Conservation (phyloP, 2,329 filamentous ascomycete species). For the Akanthomyces uredinophilus region DNA sequence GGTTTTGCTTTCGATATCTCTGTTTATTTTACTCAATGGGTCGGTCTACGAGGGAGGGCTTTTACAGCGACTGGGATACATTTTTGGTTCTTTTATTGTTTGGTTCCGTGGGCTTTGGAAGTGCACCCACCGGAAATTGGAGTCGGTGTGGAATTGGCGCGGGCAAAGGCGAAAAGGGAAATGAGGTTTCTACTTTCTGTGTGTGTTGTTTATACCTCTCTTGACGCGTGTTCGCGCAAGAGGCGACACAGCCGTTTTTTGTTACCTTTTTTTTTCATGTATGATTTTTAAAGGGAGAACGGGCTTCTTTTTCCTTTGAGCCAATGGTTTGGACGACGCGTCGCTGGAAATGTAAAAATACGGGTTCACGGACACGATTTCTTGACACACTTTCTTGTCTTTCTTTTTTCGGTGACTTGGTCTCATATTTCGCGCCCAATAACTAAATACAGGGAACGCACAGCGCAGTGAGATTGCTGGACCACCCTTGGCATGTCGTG, state of each 20-base stretch:
- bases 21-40: conserved; percentile 7
- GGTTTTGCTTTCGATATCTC: conserved; percentile 3
- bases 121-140: neutral
- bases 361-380: neutral
- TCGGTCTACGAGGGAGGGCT: neutral
- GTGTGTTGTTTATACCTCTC: conserved; percentile 6
- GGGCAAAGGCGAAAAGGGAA: conserved; percentile 5
- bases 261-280: conserved; percentile 1
- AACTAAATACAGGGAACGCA: too few relatives aligned
- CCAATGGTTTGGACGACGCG: conserved; percentile 6
- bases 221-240: neutral
- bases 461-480: neutral
- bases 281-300: neutral
- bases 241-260: neutral
- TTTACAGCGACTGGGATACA: conserved; percentile 8
- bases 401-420: neutral
- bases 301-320: neutral
- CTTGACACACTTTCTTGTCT: neutral
- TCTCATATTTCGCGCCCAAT: neutral
- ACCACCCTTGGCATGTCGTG: neutral
- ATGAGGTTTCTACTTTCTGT: neutral
- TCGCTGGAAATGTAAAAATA: conserved; percentile 4
- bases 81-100: neutral
- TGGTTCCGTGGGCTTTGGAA: neutral
- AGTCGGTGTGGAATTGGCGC: conserved; percentile 4